Conservation (phyloP, 352 stramenopile species). For the Phytopythium boreale region DNA sequence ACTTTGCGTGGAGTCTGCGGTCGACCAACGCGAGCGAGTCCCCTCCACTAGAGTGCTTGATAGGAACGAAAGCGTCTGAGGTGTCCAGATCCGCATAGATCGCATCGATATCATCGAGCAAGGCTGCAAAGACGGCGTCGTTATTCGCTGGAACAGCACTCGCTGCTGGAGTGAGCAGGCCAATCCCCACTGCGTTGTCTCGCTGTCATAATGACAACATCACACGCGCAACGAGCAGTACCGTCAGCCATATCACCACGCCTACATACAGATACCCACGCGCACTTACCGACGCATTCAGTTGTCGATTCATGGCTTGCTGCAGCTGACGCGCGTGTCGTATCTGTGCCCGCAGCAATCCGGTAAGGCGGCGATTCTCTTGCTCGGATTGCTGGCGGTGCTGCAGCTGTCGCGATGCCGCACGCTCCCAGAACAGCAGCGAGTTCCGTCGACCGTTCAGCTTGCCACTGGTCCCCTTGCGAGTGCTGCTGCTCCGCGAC, state of each 20-base stretch:
- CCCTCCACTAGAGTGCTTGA: background rate
- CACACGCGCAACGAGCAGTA: background rate
- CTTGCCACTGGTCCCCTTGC: background rate
- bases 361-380: constrained; percentile 25
- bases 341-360: constrained; percentile 22
- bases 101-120: background rate
- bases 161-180: background rate
- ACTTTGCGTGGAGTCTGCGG: background rate
- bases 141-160: background rate
- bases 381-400: constrained; percentile 22
- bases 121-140: background rate
- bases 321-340: constrained; percentile 21
- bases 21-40: background rate
- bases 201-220: background rate
- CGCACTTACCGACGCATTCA: constrained; percentile 8
- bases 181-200: background rate
- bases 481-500: background rate
- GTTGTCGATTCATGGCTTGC: constrained; percentile 15
- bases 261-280: background rate
- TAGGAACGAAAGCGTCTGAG: no score
- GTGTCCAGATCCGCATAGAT: background rate
- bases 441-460: background rate
- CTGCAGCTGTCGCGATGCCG: constrained; percentile 20
- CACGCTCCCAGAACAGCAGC: constrained; percentile 23
- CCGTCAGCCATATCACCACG: background rate